Conservation (phyloP, 2,329 filamentous ascomycete genomes). For the Fusarium buharicum region DNA sequence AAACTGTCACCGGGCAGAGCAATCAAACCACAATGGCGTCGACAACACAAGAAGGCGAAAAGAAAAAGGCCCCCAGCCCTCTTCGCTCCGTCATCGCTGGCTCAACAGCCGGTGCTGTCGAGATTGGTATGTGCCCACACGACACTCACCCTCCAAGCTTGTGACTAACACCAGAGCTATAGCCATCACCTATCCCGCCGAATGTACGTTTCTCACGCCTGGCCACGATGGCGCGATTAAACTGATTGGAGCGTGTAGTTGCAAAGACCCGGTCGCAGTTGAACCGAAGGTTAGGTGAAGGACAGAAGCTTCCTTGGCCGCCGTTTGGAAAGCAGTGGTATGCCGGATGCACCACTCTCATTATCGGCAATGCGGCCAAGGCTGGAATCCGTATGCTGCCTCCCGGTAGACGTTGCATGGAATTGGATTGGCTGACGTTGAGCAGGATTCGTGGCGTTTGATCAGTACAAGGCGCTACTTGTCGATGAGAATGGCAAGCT, state of each 20-base stretch:
- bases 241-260: slow-evolving; percentile 61
- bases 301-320: slow-evolving; percentile 92
- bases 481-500: slow-evolving; percentile 87
- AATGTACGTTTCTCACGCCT: slow-evolving; percentile 69
- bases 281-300: slow-evolving; percentile 82
- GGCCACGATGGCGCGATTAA: not conserved
- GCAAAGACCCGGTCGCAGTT: slow-evolving; percentile 96
- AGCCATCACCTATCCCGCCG: slow-evolving; percentile 92
- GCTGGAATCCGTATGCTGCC: slow-evolving; percentile 83
- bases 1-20: slow-evolving; percentile 14
- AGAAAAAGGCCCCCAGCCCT: slow-evolving; percentile 71
- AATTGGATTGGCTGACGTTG: slow-evolving; percentile 15
- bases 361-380: slow-evolving; percentile 96
- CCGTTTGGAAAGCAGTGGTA: slow-evolving; percentile 97
- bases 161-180: slow-evolving; percentile 23
- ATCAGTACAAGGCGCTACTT: slow-evolving; percentile 88
- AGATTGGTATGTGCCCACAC: slow-evolving; percentile 74
- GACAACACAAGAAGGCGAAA: slow-evolving; percentile 42
- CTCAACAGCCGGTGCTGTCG: slow-evolving; percentile 90
- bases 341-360: slow-evolving; percentile 94
- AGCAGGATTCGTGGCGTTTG: slow-evolving; percentile 85
- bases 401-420: not conserved
- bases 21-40: slow-evolving; percentile 44
- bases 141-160: slow-evolving; percentile 1
- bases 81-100: slow-evolving; percentile 92